Conservation (phyloP, 306 rosid genomes). For the Quercus engelmannii region DNA sequence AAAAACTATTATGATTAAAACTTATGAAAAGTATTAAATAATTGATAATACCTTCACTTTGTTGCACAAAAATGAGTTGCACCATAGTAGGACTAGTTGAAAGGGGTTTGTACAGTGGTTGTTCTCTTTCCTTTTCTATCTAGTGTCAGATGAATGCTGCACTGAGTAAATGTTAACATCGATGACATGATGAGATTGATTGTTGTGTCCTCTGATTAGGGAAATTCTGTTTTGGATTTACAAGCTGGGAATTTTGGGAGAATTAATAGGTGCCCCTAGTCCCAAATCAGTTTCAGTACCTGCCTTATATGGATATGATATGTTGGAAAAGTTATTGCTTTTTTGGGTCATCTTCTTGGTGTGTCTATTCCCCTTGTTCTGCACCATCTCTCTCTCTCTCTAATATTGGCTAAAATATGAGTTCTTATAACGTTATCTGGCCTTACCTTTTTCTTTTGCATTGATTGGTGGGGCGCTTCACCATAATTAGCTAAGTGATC, state of each 20-base stretch:
- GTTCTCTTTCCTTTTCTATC: not conserved
- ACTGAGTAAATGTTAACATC: not conserved
- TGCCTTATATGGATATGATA: not conserved
- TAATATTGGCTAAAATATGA: not conserved
- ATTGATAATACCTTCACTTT: not conserved
- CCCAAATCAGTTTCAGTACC: not conserved
- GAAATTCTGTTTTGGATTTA: not conserved
- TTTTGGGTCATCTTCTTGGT: not conserved
- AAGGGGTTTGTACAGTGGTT: not conserved
- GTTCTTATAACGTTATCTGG: constrained; percentile 9
- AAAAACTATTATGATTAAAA: no score
- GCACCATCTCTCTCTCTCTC: not conserved
- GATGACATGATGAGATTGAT: not conserved
- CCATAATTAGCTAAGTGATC: constrained; percentile 70
- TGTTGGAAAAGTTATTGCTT: not conserved
- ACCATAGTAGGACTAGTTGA: not conserved
- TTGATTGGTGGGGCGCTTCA: constrained; percentile 20
- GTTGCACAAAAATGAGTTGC: not conserved
- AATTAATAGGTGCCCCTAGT: not conserved
- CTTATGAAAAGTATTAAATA: not conserved
- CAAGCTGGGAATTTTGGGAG: not conserved
- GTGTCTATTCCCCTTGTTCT: not conserved
- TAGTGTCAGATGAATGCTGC: not conserved
- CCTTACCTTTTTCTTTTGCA: constrained; percentile 19
- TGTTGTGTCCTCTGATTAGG: not conserved